phyloP scores from a whole-genome alignment of 2,329 filamentous ascomycete species.

The Ceratocystiopsis sp. region DNA sequence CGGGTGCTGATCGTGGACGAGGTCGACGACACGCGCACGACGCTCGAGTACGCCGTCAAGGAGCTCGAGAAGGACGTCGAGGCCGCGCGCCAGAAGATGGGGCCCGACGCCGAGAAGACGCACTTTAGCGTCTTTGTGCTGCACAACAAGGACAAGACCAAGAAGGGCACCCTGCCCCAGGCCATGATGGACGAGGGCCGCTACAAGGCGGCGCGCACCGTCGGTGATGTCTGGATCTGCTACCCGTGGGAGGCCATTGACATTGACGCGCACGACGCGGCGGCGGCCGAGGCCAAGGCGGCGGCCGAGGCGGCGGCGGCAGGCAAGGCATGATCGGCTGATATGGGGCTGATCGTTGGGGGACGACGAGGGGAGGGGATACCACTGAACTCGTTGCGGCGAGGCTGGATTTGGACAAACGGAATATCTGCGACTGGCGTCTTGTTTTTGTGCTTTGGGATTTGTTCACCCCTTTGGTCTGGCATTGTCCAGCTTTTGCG shows the following conservation, averaged over 20 bases:
- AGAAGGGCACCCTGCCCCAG: constrained; percentile 72
- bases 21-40: constrained; percentile 89
- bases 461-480: background rate
- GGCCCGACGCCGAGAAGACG: constrained; percentile 48
- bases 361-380: too few relatives aligned
- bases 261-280: constrained; percentile 76
- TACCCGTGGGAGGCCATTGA: constrained; percentile 96
- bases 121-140: constrained; percentile 91
- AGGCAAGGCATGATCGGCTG: too few relatives aligned
- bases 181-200: constrained; percentile 57
- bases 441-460: background rate
- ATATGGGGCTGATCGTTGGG: background rate
- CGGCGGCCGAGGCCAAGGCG: too few relatives aligned
- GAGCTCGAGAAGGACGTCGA: constrained; percentile 93
- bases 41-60: constrained; percentile 81
- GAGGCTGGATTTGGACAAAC: background rate
- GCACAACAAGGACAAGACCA: constrained; percentile 95
- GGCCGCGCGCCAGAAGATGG: constrained; percentile 55
- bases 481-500: background rate
- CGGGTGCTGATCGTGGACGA: constrained; percentile 86
- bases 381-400: too few relatives aligned
- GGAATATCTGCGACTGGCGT: background rate
- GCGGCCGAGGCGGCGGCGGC: too few relatives aligned
- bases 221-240: constrained; percentile 94
- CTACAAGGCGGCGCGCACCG: constrained; percentile 76